phyloP scores from a whole-genome alignment of 805 yeast genomes.

The Jamesozyma gamospora region DNA sequence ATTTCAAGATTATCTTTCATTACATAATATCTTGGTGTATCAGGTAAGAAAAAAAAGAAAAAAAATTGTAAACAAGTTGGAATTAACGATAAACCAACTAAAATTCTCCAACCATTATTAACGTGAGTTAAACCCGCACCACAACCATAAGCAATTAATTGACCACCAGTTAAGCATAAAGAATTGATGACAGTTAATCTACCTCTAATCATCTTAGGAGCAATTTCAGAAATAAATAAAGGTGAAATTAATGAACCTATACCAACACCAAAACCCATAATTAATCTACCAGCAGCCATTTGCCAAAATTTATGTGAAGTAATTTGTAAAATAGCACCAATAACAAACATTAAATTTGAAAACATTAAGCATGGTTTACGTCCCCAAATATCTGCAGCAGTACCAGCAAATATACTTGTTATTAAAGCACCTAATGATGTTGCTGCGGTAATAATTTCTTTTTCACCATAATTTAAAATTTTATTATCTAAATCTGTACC shows the following conservation, averaged over 20 bases:
- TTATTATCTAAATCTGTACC: conserved; percentile 62
- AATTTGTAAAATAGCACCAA: conserved; percentile 80
- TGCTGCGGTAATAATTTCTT: conserved; percentile 87
- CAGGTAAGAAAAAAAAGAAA: conserved; percentile 80
- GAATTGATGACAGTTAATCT: conserved; percentile 82
- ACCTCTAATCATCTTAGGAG: conserved; percentile 88
- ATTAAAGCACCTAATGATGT: conserved; percentile 89
- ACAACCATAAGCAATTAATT: conserved; percentile 83
- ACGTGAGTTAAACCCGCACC: conserved; percentile 77
- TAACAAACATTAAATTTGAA: conserved; percentile 69
- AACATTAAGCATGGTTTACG: conserved; percentile 76
- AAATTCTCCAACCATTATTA: conserved; percentile 82
- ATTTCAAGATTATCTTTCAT: conserved; percentile 53
- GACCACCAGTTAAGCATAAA: conserved; percentile 89
- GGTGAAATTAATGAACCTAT: conserved; percentile 93
- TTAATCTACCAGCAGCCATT: conserved; percentile 83
- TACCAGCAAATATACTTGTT: conserved; percentile 70
- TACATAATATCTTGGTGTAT: conserved; percentile 85
- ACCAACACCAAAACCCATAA: conserved; percentile 96
- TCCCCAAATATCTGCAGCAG: conserved; percentile 73
- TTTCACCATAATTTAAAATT: conserved; percentile 60
- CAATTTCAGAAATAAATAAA: conserved; percentile 80
- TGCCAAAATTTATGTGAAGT: conserved; percentile 76
- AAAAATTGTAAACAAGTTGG: conserved; percentile 75
- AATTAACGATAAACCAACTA: conserved; percentile 82